phyloP scores from a whole-genome alignment of 2,329 filamentous ascomycete species.

The Aphanocladium album region DNA sequence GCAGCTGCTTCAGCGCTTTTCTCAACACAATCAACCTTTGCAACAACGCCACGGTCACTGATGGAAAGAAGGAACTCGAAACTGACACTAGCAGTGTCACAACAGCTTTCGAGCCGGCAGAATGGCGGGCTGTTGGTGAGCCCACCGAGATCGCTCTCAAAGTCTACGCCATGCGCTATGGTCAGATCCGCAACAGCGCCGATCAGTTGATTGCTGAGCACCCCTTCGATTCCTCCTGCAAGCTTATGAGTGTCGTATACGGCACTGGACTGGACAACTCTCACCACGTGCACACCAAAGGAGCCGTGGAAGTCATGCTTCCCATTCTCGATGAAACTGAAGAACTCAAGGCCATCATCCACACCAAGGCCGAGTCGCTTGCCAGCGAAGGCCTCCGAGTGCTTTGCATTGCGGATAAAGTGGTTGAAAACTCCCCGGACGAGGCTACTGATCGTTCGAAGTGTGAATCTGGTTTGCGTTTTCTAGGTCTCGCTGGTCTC shows the following conservation, averaged over 20 bases:
- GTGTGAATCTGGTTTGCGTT: conserved; percentile 54
- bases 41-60: conserved; percentile 51
- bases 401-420: conserved; percentile 57
- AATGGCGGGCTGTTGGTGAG: conserved; percentile 59
- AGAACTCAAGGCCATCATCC: conserved; percentile 41
- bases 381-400: conserved; percentile 63
- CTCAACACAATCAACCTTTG: conserved; percentile 55
- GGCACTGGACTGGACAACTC: conserved; percentile 28
- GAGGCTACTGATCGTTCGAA: conserved; percentile 43
- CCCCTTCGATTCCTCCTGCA: conserved; percentile 68
- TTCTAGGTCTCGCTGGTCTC: conserved; percentile 66
- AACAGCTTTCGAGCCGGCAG: conserved; percentile 36
- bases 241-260: conserved; percentile 71
- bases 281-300: conserved; percentile 50
- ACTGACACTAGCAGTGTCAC: conserved; percentile 44
- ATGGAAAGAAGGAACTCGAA: conserved; percentile 42
- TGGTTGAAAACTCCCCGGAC: conserved; percentile 30
- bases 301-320: conserved; percentile 53
- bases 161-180: conserved; percentile 66
- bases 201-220: conserved; percentile 57
- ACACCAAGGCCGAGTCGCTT: conserved; percentile 48
- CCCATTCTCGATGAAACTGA: conserved; percentile 46
- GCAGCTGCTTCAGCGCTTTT: conserved; percentile 40
- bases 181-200: conserved; percentile 41
- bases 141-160: conserved; percentile 71